phyloP scores from a whole-genome alignment of 345 rosid genomes.

The Sapria himalayana region DNA sequence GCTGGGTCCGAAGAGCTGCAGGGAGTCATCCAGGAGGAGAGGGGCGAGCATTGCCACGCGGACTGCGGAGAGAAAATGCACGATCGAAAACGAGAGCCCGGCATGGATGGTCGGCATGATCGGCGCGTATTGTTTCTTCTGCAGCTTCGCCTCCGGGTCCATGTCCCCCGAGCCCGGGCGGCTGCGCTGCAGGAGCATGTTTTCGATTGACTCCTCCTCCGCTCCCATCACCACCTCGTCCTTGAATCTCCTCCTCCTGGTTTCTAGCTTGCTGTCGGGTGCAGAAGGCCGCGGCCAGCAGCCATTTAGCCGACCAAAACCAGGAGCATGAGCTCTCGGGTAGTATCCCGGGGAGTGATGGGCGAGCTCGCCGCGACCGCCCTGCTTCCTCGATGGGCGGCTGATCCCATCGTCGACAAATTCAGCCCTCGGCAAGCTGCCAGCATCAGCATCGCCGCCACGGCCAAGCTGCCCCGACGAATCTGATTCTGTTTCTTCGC shows the following conservation, averaged over 20 bases:
- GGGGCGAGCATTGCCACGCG: constrained; percentile 63
- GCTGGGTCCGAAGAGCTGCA: constrained; percentile 27
- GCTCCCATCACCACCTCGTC: constrained; percentile 23
- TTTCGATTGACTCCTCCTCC: constrained; percentile 24
- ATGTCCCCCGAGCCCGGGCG: constrained; percentile 20
- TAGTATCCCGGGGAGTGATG: no score
- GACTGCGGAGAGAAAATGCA: constrained; percentile 94
- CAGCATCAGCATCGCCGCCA: constrained; percentile 37
- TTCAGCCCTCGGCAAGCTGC: constrained; percentile 20
- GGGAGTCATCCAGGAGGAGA: constrained; percentile 42
- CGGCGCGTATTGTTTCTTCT: constrained; percentile 64
- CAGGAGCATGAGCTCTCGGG: no score
- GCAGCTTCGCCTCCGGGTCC: constrained; percentile 54
- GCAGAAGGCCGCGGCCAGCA: no score
- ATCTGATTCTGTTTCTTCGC: constrained; percentile 76
- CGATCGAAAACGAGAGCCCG: constrained; percentile 81
- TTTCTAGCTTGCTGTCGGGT: no score
- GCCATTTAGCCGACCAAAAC: no score
- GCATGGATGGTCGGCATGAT: constrained; percentile 88
- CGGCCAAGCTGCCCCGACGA: constrained; percentile 44
- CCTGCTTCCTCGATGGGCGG: constrained; percentile 16
- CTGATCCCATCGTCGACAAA: constrained; percentile 19
- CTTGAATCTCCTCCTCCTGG: constrained; percentile 52
- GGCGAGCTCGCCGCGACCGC: constrained; percentile 18
- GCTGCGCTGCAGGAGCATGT: constrained; percentile 11